phyloP scores from a whole-genome alignment of 1,284 basidiomycete species.

The Cystobasidium pallidum region DNA sequence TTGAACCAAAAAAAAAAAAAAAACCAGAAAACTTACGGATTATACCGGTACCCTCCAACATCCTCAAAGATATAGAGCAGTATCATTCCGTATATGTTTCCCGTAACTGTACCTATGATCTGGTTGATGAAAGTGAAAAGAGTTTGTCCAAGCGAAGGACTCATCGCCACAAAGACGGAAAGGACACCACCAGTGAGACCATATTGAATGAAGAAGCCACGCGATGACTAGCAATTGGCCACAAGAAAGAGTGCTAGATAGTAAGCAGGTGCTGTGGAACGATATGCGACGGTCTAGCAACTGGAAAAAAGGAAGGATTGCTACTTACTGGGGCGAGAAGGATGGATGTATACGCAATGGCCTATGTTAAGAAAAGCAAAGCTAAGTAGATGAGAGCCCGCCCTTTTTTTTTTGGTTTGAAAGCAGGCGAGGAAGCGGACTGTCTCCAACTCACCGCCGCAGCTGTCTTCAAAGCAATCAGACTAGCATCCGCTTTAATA shows the following conservation, averaged over 20 bases:
- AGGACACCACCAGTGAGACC: conserved; percentile 54
- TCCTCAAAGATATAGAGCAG: conserved; percentile 54
- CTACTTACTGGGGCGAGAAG: conserved; percentile 47
- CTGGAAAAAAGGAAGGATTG: background rate
- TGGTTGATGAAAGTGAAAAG: conserved; percentile 53
- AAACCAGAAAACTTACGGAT: conserved; percentile 50
- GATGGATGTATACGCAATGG: conserved; percentile 54
- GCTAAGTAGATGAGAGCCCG: too few species aligned
- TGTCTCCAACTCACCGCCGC: conserved; percentile 51
- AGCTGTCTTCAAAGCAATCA: conserved; percentile 55
- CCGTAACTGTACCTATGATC: conserved; percentile 52
- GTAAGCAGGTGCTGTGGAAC: too few species aligned
- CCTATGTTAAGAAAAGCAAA: conserved; percentile 1
- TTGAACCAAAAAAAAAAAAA: too few species aligned
- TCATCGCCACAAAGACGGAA: conserved; percentile 56
- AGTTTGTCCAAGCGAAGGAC: conserved; percentile 53
- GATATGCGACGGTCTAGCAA: too few species aligned
- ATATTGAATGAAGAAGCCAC: conserved; percentile 56
- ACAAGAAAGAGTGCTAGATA: too few species aligned
- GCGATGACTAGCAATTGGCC: too few species aligned
- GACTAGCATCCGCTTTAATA: conserved; percentile 51
- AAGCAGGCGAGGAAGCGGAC: too few species aligned
- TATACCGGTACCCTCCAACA: conserved; percentile 57
- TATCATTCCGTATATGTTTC: conserved; percentile 34
- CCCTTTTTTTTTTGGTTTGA: too few species aligned